These are phyloP conservation scores for Fraxinus velutina DNA, from an alignment of 305 asterid genomes.

Conservation along the genomic window DNA sequence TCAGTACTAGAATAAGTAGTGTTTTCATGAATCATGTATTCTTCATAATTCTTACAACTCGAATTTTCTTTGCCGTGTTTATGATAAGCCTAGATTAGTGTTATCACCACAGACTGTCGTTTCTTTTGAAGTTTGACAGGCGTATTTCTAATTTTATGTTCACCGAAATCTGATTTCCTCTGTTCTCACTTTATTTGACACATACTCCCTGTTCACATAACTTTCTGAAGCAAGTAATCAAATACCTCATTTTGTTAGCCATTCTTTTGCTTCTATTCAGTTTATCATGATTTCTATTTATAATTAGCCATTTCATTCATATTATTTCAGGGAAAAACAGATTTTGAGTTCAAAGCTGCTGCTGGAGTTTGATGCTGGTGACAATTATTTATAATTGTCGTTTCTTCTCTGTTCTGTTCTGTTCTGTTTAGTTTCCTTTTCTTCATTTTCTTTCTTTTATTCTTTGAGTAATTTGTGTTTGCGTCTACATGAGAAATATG, in stretches of 20 bases:
- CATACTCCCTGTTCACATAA: not conserved
- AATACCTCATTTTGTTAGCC: not conserved
- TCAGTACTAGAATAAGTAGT: not conserved
- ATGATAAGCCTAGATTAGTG: not conserved
- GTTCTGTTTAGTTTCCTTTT: not conserved
- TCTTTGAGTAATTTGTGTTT: not conserved
- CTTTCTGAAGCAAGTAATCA: not conserved
- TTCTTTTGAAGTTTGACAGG: not conserved
- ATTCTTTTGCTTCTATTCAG: not conserved
- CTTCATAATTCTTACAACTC: not conserved
- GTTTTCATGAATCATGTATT: not conserved
- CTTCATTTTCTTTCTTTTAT: not conserved
- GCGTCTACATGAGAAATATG: not conserved
- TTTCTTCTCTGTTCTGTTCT: not conserved
- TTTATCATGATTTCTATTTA: not conserved
- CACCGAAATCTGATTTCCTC: not conserved
- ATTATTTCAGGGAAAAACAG: conserved; percentile 54
- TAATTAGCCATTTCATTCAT: not conserved
- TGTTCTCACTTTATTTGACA: not conserved
- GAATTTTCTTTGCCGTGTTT: not conserved
- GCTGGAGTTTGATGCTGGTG: conserved; percentile 48
- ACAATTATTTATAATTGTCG: too few relatives aligned
- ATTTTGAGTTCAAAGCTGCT: conserved; percentile 52
- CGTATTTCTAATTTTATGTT: not conserved
- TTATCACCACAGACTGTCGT: not conserved